Base-by-base conservation (phyloP, 2,329 filamentous ascomycete genomes). In the Septoria linicola region DNA sequence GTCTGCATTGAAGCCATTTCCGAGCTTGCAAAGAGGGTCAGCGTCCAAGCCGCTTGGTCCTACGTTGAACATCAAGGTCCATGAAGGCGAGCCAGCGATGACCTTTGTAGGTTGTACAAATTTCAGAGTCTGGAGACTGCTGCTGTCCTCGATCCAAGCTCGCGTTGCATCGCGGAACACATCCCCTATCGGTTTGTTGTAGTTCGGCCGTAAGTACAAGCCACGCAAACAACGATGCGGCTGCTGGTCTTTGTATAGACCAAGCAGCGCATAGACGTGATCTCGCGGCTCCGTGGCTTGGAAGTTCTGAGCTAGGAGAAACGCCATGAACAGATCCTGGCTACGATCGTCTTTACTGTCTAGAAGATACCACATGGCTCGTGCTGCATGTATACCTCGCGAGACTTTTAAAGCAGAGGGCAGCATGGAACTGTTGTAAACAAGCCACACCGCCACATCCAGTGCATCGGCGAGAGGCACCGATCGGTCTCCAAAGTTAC, bases 121-220 rank as follows among this genome's bases (percentile, higher is more conserved):
- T 11, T 41, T 14, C 14, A 41, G 37, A 8, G 14, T n/a, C 16
- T 13, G 8, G 7, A 41, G 37, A 4, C 8, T 11, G 8, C 19
- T 41, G 20, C 8, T 21, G 20, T 41, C 37, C 21, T 21, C 16
- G 10, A 48, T 48, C 4, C 36, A 31, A n/a, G 36, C 45, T 19
- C 34, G 16, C 5, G 45, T 48, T 2, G 45, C 45, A 11, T 48
- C 45, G 5, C 35, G 35, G 27, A 41, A 48, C 21, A 48, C 36
- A 21, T 3, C 10, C 2, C 3, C 13, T 4, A 32, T 19, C 8
- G 23, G 2, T 16, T 41, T 48, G 10, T 2, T 14, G 19, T 48
- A 48, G 25, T 48, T 19, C 10, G 37, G 37, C 20, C 21, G 21
- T 17, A 41, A 14, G 6, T 8, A 41, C 8, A 4, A 20, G 16